phyloP scores from a whole-genome alignment of 2,329 filamentous ascomycete genomes.

The Blastomyces silverae region DNA sequence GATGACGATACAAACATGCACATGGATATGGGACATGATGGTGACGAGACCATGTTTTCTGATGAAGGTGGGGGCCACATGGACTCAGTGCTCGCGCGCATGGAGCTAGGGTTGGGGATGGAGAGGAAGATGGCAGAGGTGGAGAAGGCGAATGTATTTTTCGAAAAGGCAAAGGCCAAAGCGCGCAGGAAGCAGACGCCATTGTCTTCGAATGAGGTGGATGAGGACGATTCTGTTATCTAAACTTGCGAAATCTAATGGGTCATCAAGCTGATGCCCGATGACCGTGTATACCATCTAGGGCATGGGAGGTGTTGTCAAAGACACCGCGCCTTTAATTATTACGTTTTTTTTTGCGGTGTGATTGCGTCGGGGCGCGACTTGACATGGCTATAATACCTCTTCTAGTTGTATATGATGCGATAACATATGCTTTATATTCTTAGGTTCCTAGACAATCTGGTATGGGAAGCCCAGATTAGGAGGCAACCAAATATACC shows the following conservation, averaged over 20 bases:
- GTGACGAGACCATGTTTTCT: constrained; percentile 4
- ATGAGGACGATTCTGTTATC: constrained; percentile 5
- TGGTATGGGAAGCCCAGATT: not conserved
- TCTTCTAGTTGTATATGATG: not conserved
- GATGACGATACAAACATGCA: constrained; percentile 22
- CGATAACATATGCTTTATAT: not conserved
- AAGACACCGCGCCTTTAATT: not conserved
- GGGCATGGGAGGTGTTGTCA: not conserved
- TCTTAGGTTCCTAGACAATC: not conserved
- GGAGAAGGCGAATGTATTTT: constrained; percentile 14
- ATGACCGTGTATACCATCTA: not conserved
- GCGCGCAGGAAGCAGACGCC: not conserved
- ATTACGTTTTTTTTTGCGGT: not conserved
- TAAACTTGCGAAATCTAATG: not conserved
- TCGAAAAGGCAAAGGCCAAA: constrained; percentile 14
- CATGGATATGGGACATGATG: constrained; percentile 14
- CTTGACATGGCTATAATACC: not conserved
- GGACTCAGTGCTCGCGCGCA: constrained; percentile 8
- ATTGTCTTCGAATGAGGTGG: constrained; percentile 1
- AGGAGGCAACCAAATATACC: not conserved
- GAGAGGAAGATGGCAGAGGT: constrained; percentile 13
- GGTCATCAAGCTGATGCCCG: not conserved
- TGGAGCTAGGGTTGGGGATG: constrained; percentile 11
- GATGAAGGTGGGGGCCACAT: constrained; percentile 5
- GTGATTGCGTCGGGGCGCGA: not conserved